Conservation (phyloP, 805 yeast species). For the Yamadazyma insecticola region DNA sequence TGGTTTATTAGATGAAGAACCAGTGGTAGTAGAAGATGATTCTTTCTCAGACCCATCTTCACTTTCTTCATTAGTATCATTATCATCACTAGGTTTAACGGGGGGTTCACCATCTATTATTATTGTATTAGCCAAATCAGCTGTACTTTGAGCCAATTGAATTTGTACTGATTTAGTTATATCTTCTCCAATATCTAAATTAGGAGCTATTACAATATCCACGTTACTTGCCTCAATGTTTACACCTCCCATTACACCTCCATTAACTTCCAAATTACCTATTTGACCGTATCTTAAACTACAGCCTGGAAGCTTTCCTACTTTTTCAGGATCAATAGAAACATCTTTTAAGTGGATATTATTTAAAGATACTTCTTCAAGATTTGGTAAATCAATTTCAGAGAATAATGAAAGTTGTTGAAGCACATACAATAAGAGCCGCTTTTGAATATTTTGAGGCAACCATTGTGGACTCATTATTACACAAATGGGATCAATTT, state of each 20-base stretch:
- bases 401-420: slow-evolving; percentile 81
- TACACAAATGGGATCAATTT: background rate
- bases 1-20: slow-evolving; percentile 8
- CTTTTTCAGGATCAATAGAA: slow-evolving; percentile 65
- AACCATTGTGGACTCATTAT: slow-evolving; percentile 11
- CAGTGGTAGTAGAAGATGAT: background rate
- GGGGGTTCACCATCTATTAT: slow-evolving; percentile 28
- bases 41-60: slow-evolving; percentile 1
- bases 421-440: slow-evolving; percentile 72
- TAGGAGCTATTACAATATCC: slow-evolving; percentile 38
- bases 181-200: slow-evolving; percentile 19
- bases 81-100: background rate
- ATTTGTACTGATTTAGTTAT: slow-evolving; percentile 33
- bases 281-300: slow-evolving; percentile 59
- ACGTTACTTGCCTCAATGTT: slow-evolving; percentile 55
- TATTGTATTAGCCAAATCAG: slow-evolving; percentile 63
- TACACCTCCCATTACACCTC: slow-evolving; percentile 71
- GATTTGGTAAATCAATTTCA: slow-evolving; percentile 71
- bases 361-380: slow-evolving; percentile 70
- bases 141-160: slow-evolving; percentile 67
- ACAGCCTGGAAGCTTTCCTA: slow-evolving; percentile 59
- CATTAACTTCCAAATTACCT: slow-evolving; percentile 45
- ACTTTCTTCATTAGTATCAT: background rate
- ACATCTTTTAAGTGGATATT: slow-evolving; percentile 53
- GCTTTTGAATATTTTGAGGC: slow-evolving; percentile 61